Evolutionary conservation across 192 early-diverging fungal species (phyloP), one percentile per base, ranked within the genome.

Genomic region (Backusella mclennaniae): DNA sequence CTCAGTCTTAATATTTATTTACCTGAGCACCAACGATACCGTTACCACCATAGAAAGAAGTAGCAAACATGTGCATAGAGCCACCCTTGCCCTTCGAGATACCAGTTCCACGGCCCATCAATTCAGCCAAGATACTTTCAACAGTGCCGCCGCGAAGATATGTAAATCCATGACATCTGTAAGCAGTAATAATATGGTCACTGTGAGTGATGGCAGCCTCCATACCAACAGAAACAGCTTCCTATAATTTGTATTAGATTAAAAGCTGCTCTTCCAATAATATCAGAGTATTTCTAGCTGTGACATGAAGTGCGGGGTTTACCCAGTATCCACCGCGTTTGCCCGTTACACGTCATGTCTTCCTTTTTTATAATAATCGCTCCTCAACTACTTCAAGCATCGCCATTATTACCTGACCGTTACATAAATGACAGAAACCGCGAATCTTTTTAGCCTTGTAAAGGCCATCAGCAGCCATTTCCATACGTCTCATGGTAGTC

Each of bases 61-160:
- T 89, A 66, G 93, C 91, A 86, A 97, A 99, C 95, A 99, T 96
- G 90, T 99, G 97, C 97, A 99, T 99, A 73, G 97, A 99, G n/a
- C 97, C 97, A 78, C 96, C 97, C 90, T 97, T 99, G 53, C 97
- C 97, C 82, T 89, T 85, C 35, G 96, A 96, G 82, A 93, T 91
- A 82, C 97, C 97, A 67, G 85, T 91, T 69, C 80, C 77, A 76
- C 93, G 92, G 74, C 97, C 97, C 87, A 93, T 91, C 85, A 95
- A 86, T 79, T 95, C 94, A 52, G 90, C 92, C 69, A 95, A 73
- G 78, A 95, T 92, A 19, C 85, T 85, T 39, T 84, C 82, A 42
- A 87, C 79, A 71, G 88, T 82, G 8, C 82, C 92, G 46, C 94
- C 97, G 78, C 96, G 96, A 79, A 91, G 88, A 78, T 92, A 90